Percentiles rank a stretch among this genome's conserved stretches.
Conservation (phyloP, 2,329 filamentous ascomycete genomes). For the Emergomyces orientalis region DNA sequence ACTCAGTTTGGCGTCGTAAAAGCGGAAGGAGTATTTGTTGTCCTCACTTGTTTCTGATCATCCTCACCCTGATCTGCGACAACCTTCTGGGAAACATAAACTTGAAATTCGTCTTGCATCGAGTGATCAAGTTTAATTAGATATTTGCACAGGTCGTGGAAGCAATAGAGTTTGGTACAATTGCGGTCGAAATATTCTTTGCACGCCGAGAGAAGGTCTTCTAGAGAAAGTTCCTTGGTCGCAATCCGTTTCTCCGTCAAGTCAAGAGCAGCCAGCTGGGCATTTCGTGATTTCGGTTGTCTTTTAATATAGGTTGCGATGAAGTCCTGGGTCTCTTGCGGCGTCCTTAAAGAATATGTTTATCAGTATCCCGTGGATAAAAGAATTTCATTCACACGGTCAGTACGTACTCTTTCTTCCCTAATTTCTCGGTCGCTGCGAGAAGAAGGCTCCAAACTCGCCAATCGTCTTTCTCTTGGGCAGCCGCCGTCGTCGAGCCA, state of each 20-base stretch:
- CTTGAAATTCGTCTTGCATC: conserved; percentile 20
- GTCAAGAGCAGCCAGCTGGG: conserved; percentile 31
- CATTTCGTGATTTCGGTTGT: conserved; percentile 35
- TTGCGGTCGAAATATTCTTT: conserved; percentile 34
- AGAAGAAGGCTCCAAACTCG: conserved; percentile 38
- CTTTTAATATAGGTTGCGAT: conserved; percentile 28
- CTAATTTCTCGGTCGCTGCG: conserved; percentile 25
- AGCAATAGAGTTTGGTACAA: conserved; percentile 38
- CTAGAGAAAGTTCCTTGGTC: conserved; percentile 19
- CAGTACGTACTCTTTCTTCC: conserved; percentile 27
- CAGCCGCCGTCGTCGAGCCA: conserved; percentile 18
- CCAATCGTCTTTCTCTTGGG: conserved; percentile 38
- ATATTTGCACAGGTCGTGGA: conserved; percentile 35
- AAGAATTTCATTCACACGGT: not conserved
- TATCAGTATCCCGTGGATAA: not conserved
- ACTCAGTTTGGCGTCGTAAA: not conserved
- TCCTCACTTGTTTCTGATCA: conserved; percentile 16
- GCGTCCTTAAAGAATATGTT: conserved; percentile 22
- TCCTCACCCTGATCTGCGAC: conserved; percentile 1
- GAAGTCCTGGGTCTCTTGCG: conserved; percentile 25
- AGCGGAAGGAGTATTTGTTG: conserved; percentile 11
- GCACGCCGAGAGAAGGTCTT: conserved; percentile 31
- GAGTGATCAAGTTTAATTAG: conserved; percentile 24
- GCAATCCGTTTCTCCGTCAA: conserved; percentile 22
- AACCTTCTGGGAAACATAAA: conserved; percentile 17